A percentile compares a stretch with the other conserved stretches of the same genome.
Conservation (phyloP, 2,329 filamentous ascomycete genomes). For the Talaromyces sp. region DNA sequence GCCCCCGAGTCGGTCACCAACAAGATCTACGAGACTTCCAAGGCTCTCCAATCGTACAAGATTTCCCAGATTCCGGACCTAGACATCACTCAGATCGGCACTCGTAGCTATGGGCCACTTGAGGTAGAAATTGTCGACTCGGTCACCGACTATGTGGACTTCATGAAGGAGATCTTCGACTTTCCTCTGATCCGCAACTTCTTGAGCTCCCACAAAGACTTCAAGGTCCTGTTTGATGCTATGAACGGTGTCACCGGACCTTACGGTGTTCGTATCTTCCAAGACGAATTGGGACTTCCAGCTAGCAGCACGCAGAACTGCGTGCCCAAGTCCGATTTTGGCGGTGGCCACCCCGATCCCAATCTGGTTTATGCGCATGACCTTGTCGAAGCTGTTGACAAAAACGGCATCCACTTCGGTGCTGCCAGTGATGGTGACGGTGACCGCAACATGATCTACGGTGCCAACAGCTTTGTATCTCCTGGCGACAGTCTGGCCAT, state of each 20-base stretch:
- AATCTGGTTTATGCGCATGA: conserved; percentile 97
- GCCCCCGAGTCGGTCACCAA: conserved; percentile 95
- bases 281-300: conserved; percentile 81
- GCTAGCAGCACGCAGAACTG: conserved; percentile 82
- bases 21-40: conserved; percentile 92
- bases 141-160: conserved; percentile 81
- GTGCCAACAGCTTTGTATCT: conserved; percentile 91
- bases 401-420: conserved; percentile 86
- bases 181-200: conserved; percentile 94
- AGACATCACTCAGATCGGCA: conserved; percentile 76
- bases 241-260: conserved; percentile 92
- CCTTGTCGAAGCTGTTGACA: conserved; percentile 88
- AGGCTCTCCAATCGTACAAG: conserved; percentile 87
- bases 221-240: conserved; percentile 95
- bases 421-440: conserved; percentile 95
- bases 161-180: conserved; percentile 98
- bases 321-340: conserved; percentile 86
- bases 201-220: conserved; percentile 78
- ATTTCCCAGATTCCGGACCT: conserved; percentile 80
- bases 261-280: conserved; percentile 91
- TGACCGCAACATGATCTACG: conserved; percentile 99
- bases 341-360: conserved; percentile 93
- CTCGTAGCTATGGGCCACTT: conserved; percentile 73
- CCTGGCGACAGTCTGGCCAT: conserved; percentile 96
- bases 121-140: conserved; percentile 96